Evolutionary conservation across 2,329 filamentous ascomycete species (phyloP), one percentile per base, ranked within the genome.

Genomic region (Aurifilum marmelostoma): DNA sequence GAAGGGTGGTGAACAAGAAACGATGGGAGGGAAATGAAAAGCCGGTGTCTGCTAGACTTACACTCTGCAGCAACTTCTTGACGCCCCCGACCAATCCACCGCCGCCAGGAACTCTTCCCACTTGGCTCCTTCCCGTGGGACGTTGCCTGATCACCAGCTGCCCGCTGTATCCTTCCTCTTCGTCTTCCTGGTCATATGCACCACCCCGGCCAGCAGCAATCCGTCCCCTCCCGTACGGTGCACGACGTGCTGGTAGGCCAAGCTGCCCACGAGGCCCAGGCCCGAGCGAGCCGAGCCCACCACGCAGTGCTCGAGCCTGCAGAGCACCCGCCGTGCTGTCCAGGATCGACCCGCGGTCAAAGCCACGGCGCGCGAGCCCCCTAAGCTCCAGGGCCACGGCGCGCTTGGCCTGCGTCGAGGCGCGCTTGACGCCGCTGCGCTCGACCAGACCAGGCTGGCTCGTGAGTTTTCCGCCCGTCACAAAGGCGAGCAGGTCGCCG

Each of bases 401-500:
- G 7, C 24, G 60, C 6, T 16, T 24, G 18, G 8, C 24, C 37
- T 21, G 3, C 56, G 32, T 34, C 16, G 37, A 65, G 34, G 39
- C 34, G 29, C 63, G 41, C 5, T 32, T 32, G 11, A 37, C 24
- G 21, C 65, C 50, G 56, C 65, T 21, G 32, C 61, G 56, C 9
- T 50, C 27, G 24, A 4, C 6, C 27, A 29, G 21, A 11, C 43
- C 37, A 27, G 27, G 63, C 11, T 27, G 43, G 9, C 39, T 29
- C 21, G 43, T 32, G 24, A 65, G 24, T 37, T 69, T 63, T 0
- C 74, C 75, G 8, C 71, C 75, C 5, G 75, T 76, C 2, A 75
- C n/a, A 4, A 77, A 67, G 1, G 75, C 73, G 6, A 76, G 68
- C 2, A 71, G 24, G 24, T 75, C 73, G 12, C 75, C 75, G 32